Percentiles rank a stretch among this genome's conserved stretches.
These are phyloP conservation scores for Lactarius deliciosus DNA, from an alignment of 768 basidiomycete genomes.

Conservation along the genomic window DNA sequence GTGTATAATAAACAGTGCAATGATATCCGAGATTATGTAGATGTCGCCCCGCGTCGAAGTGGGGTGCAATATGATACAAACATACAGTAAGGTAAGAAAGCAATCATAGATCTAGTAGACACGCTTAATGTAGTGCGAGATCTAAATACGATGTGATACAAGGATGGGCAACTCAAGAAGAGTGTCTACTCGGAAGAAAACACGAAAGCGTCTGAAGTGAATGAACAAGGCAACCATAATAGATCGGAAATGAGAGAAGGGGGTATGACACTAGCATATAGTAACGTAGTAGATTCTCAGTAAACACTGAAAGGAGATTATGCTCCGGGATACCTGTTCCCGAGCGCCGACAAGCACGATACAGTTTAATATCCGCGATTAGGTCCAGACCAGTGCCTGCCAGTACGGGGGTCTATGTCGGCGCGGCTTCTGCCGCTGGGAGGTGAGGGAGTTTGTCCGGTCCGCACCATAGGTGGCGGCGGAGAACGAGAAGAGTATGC, in stretches of 20 bases:
- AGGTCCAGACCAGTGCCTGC: conserved; percentile 16
- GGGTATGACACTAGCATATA: conserved; percentile 25
- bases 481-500: conserved; percentile 27
- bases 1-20: conserved; percentile 12
- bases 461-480: conserved; percentile 6
- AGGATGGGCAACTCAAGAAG: not conserved
- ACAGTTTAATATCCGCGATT: conserved; percentile 27
- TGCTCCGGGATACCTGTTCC: conserved; percentile 23
- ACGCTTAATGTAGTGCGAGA: conserved; percentile 5
- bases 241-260: conserved; percentile 26
- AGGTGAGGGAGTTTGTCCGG: conserved; percentile 25
- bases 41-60: conserved; percentile 20
- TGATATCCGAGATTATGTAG: conserved; percentile 10
- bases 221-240: conserved; percentile 23
- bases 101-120: conserved; percentile 2
- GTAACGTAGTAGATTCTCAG: conserved; percentile 23
- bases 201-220: conserved; percentile 13
- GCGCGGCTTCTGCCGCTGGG: conserved; percentile 21
- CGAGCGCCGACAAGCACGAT: conserved; percentile 19
- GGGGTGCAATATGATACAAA: conserved; percentile 18
- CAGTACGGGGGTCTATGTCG: conserved; percentile 20
- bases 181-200: conserved; percentile 12
- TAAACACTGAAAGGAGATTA: conserved; percentile 19
- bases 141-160: conserved; percentile 19
- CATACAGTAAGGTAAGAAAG: conserved; percentile 23